phyloP scores from a whole-genome alignment of 2,329 filamentous ascomycete genomes.

The Malbranchea zuffiana region DNA sequence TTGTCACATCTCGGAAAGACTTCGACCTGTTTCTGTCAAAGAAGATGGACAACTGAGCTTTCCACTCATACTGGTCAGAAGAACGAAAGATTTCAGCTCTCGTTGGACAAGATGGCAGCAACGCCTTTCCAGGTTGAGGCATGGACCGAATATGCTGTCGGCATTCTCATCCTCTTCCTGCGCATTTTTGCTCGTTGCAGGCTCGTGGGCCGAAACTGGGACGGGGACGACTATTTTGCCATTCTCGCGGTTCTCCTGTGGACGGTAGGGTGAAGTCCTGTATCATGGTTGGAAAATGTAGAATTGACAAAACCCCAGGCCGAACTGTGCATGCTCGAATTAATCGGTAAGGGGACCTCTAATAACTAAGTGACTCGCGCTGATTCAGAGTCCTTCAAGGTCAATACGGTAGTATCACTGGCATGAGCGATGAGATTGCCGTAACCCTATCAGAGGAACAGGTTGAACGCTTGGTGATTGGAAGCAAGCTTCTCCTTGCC shows the following conservation, averaged over 20 bases:
- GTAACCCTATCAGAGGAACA: constrained; percentile 23
- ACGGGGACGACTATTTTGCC: constrained; percentile 37
- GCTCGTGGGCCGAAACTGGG: constrained; percentile 32
- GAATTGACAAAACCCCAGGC: constrained; percentile 10
- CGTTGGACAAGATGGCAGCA: constrained; percentile 3
- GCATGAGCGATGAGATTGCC: constrained; percentile 25
- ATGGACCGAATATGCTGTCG: constrained; percentile 37
- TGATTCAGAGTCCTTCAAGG: too few relatives aligned
- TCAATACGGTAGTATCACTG: constrained; percentile 32
- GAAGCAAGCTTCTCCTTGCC: constrained; percentile 26
- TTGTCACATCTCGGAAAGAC: too few relatives aligned
- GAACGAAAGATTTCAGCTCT: too few relatives aligned
- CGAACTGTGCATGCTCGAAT: constrained; percentile 17
- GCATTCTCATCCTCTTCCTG: constrained; percentile 28
- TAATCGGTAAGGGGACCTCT: constrained; percentile 17
- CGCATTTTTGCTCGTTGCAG: constrained; percentile 33
- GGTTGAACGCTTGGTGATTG: constrained; percentile 22
- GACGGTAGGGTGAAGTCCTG: constrained; percentile 24
- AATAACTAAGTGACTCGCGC: not conserved
- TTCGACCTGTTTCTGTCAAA: too few relatives aligned
- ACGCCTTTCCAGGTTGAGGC: constrained; percentile 37
- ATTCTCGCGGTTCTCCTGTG: constrained; percentile 29
- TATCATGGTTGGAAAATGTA: not conserved
- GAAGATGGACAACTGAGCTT: too few relatives aligned
- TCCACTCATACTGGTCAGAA: too few relatives aligned